Evolutionary conservation across 805 yeast genomes (phyloP), one percentile per base, ranked within the genome.

Genomic region (Saturnispora ahearnii): DNA sequence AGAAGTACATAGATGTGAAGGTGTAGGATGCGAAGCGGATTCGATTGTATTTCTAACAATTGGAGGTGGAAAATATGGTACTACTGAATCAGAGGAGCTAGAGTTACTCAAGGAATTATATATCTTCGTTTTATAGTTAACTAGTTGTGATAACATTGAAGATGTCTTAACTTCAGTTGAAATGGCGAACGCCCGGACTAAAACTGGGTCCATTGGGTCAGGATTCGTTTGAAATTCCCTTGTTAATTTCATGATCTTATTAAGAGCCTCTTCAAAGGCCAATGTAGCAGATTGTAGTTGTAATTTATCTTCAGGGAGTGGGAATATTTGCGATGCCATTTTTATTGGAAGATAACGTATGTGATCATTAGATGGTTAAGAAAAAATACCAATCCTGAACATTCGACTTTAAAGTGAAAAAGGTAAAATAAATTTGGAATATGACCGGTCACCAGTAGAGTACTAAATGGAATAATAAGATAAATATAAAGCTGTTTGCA

Each of bases 321-420:
- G 34, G 28, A 43, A 43, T 21, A 43, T 24, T 30, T 43, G 45
- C 10, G 45, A 43, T 15, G 40, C 15, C 40, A 36, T 36, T 26
- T 21, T 30, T 43, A 24, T 8, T n/a, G 5, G 12, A 43, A 29
- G 26, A 43, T 30, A 22, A 43, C 4, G 2, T 8, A 18, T 15
- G 40, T 36, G 26, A 36, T 8, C 24, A 8, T 2, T 36, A 18
- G 12, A 12, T 18, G 12, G 18, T 8, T 11, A 36, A 8, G 21
- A 36, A 36, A 36, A n/a, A 18, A 36, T 18, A 26, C 6, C 3
- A 26, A 8, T 26, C 29, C 9, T 26, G 9, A 6, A 26, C 2
- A 5, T 26, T 8, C 29, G 6, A 6, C 29, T 26, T 26, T 26
- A 8, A 26, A 26, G 29, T 2, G 29, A 26, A 26, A 26, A 26